Percentiles rank a stretch among this genome's conserved stretches.
Evolutionary conservation across 2,329 filamentous ascomycete genomes (phyloP).

Genomic region (Aspergillus cejpii): DNA sequence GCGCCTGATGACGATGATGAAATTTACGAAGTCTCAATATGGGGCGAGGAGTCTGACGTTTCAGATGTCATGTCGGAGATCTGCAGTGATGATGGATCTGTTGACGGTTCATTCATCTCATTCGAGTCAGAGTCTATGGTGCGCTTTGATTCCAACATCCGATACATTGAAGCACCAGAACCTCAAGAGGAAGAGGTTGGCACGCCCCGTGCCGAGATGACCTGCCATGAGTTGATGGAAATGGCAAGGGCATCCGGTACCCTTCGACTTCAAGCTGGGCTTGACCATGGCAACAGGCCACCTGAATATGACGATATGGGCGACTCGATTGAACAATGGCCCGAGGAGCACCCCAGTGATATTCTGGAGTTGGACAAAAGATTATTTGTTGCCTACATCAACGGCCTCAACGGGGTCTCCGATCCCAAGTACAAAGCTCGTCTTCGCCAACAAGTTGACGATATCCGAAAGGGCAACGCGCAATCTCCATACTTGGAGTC

Average conservation of each 20-base stretch:
- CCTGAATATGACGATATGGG: conserved; percentile 13
- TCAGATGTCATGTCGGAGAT: conserved; percentile 24
- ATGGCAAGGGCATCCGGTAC: conserved; percentile 25
- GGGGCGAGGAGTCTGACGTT: not conserved
- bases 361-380: conserved; percentile 35
- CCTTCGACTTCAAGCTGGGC: conserved; percentile 15
- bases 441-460: conserved; percentile 30
- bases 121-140: conserved; percentile 33
- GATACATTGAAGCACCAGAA: conserved; percentile 31
- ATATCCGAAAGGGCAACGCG: conserved; percentile 28
- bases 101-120: conserved; percentile 34
- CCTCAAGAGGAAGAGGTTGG: conserved; percentile 20
- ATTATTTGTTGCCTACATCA: conserved; percentile 39
- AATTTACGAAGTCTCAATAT: conserved; percentile 1
- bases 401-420: conserved; percentile 36
- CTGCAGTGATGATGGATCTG: conserved; percentile 24
- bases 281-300: conserved; percentile 13
- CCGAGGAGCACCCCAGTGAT: conserved; percentile 35
- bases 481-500: conserved; percentile 30
- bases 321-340: conserved; percentile 18
- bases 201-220: conserved; percentile 26
- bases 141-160: conserved; percentile 30
- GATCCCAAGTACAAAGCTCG: conserved; percentile 30
- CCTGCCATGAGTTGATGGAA: conserved; percentile 38
- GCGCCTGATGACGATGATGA: conserved; percentile 6